Conservation (phyloP, 495 filamentous ascomycete genomes). For the Penicillium odoratum region DNA sequence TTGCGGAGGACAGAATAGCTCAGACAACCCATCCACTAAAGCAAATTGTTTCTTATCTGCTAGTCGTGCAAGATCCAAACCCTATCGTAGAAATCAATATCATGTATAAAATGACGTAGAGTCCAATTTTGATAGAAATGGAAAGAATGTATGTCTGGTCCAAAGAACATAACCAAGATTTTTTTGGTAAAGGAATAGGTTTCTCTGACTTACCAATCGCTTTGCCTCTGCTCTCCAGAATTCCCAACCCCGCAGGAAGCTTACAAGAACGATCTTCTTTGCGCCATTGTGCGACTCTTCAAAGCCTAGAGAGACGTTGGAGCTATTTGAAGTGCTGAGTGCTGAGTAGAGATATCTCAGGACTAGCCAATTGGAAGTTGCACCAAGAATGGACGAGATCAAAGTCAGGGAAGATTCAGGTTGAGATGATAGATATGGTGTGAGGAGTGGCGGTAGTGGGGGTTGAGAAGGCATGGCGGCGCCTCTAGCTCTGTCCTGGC, state of each 20-base stretch:
- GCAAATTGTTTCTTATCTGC: constrained; percentile 56
- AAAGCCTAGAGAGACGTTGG: constrained; percentile 22
- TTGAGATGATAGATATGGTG: constrained; percentile 58
- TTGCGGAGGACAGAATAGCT: constrained; percentile 47
- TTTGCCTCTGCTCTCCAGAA: constrained; percentile 72
- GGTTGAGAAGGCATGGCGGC: constrained; percentile 49
- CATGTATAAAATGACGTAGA: constrained; percentile 1
- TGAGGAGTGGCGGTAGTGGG: constrained; percentile 65
- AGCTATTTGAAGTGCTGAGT: constrained; percentile 33
- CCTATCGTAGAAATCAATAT: constrained; percentile 36
- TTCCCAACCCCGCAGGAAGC: constrained; percentile 70
- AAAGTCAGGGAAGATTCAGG: constrained; percentile 61
- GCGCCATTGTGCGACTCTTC: constrained; percentile 25
- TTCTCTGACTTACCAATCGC: constrained; percentile 52
- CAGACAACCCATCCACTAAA: constrained; percentile 72
- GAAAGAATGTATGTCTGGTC: not conserved
- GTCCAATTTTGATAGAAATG: not conserved
- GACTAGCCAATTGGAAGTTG: constrained; percentile 74
- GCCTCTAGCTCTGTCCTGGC: constrained; percentile 2
- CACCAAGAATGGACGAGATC: constrained; percentile 70
- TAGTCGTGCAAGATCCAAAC: constrained; percentile 67
- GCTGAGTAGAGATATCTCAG: constrained; percentile 62
- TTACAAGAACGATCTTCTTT: constrained; percentile 70
- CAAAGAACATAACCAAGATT: not conserved
- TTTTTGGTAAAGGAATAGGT: not conserved